Percentiles rank a stretch among this genome's conserved stretches.
phyloP scores from a whole-genome alignment of 2,329 filamentous ascomycete genomes.

The Lasiodiplodia sp. region DNA sequence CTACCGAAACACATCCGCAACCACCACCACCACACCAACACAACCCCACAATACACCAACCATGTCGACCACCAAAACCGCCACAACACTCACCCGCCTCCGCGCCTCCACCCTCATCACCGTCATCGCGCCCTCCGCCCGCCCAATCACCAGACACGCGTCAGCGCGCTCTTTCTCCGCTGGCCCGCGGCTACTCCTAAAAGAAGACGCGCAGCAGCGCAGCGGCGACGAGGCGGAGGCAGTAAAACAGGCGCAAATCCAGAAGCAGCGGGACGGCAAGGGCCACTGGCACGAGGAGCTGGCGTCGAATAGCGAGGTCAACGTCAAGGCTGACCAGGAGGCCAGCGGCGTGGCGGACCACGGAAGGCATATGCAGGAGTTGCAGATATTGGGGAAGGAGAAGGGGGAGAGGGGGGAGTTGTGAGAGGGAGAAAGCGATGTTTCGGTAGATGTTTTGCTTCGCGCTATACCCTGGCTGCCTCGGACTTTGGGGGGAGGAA shows the following conservation, averaged over 20 bases:
- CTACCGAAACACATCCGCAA: conserved; percentile 4
- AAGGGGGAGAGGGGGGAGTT: conserved; percentile 43
- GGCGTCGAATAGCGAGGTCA: conserved; percentile 48
- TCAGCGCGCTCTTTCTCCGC: conserved; percentile 39
- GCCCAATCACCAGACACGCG: background rate
- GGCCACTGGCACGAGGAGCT: conserved; percentile 54
- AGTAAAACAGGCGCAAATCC: conserved; percentile 53
- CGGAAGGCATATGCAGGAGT: conserved; percentile 50
- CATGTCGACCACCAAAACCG: background rate
- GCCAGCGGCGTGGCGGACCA: conserved; percentile 47
- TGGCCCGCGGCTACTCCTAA: conserved; percentile 44
- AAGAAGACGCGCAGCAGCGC: conserved; percentile 48
- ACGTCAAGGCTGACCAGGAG: conserved; percentile 49
- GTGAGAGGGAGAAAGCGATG: background rate
- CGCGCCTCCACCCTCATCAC: background rate
- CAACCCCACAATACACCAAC: background rate
- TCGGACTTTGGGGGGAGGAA: no score
- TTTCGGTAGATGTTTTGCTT: no score
- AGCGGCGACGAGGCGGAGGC: conserved; percentile 50
- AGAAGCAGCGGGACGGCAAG: conserved; percentile 52
- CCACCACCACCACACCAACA: conserved; percentile 1
- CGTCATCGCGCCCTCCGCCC: background rate
- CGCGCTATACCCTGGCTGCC: no score
- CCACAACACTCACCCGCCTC: background rate
- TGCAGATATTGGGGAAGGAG: conserved; percentile 53